A percentile compares a stretch with the other conserved stretches of the same genome.
Evolutionary conservation across 2,329 filamentous ascomycete species (phyloP).

Genomic region (Lachnellula suecica): DNA sequence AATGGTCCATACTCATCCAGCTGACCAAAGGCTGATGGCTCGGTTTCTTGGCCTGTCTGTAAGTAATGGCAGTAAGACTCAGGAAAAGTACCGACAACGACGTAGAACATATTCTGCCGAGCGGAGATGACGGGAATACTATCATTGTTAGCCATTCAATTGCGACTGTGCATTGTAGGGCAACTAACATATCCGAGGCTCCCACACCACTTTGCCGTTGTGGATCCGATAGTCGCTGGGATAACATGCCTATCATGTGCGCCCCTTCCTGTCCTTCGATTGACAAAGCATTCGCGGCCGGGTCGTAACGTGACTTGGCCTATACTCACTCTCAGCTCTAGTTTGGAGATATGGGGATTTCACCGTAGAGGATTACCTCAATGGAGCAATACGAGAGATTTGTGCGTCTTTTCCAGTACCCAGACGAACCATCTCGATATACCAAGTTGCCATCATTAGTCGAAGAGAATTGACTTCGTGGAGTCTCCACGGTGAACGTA

Average conservation of each 20-base stretch:
- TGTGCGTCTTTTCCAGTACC: constrained; percentile 8
- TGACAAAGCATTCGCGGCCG: neutral
- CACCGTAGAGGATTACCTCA: constrained; percentile 1
- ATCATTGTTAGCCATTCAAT: constrained; percentile 1
- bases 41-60: constrained; percentile 1
- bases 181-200: constrained; percentile 3
- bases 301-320: constrained; percentile 6
- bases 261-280: constrained; percentile 10
- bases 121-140: constrained; percentile 8
- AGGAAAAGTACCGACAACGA: constrained; percentile 4
- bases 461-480: constrained; percentile 3
- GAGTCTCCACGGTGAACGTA: constrained; percentile 4
- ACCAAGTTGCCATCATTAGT: constrained; percentile 11
- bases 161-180: neutral
- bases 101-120: constrained; percentile 7
- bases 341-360: neutral
- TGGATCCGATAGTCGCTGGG: constrained; percentile 3
- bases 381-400: constrained; percentile 8
- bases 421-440: constrained; percentile 2
- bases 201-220: neutral
- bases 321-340: neutral
- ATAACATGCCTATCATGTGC: constrained; percentile 9
- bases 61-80: constrained; percentile 4
- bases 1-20: constrained; percentile 10
- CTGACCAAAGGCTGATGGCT: constrained; percentile 1